Conservation (phyloP, 2,329 filamentous ascomycete species). For the Dactylellina cionopaga region DNA sequence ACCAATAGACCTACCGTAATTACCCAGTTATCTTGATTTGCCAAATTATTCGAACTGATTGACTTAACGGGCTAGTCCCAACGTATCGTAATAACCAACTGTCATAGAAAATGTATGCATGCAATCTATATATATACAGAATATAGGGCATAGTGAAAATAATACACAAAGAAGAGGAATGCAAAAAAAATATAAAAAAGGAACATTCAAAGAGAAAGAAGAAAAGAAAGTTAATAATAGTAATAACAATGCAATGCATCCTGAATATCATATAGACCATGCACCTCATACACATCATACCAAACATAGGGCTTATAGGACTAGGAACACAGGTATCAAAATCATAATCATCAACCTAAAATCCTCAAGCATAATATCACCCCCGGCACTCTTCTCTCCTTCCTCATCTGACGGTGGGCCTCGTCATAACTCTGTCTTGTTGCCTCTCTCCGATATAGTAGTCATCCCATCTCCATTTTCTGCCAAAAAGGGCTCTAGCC, state of each 20-base stretch:
- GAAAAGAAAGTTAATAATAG: too few species aligned
- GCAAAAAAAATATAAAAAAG: too few species aligned
- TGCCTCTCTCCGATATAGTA: slow-evolving; percentile 46
- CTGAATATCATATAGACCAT: not conserved
- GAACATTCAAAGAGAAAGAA: too few species aligned
- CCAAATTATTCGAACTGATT: too few species aligned
- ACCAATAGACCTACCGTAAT: not conserved
- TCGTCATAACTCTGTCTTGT: slow-evolving; percentile 45
- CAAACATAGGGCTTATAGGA: not conserved
- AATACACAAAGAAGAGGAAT: too few species aligned
- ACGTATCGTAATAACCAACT: too few species aligned
- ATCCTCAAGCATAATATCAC: not conserved
- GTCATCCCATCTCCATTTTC: slow-evolving; percentile 38
- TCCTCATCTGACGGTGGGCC: not conserved
- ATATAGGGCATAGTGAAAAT: too few species aligned
- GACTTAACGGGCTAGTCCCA: too few species aligned
- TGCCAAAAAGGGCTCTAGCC: slow-evolving; percentile 71
- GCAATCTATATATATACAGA: too few species aligned
- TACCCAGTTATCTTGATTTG: not conserved
- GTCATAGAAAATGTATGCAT: too few species aligned
- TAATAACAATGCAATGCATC: too few species aligned
- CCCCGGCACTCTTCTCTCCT: not conserved
- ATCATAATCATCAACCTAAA: not conserved
- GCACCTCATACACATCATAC: slow-evolving; percentile 6
- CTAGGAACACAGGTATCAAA: not conserved